Evolutionary conservation across 371 early-diverging fungal genomes (phyloP).

Genomic region (Coemansia sp.): DNA sequence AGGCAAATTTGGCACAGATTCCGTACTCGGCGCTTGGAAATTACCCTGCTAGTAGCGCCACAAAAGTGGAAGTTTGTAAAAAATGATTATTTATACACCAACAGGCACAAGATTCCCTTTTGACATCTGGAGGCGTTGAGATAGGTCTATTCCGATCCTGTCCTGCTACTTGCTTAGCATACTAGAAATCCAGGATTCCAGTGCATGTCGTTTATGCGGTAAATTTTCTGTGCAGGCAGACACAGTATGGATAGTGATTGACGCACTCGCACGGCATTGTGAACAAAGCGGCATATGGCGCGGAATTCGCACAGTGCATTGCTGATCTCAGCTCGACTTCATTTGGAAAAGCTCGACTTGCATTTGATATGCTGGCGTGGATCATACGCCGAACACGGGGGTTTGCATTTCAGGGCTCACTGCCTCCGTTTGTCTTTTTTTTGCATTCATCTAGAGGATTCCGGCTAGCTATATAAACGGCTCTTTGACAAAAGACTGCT

Average conservation of each 20-base stretch:
- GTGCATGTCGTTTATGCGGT: neutral
- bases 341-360: neutral
- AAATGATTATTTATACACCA: neutral
- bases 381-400: conserved; percentile 1
- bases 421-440: neutral
- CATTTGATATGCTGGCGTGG: neutral
- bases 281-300: neutral
- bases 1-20: conserved; percentile 1
- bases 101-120: neutral
- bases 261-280: neutral
- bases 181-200: neutral
- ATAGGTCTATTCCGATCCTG: neutral
- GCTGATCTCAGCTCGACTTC: neutral
- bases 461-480: conserved; percentile 1
- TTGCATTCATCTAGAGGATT: neutral
- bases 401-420: neutral
- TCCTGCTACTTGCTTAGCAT: neutral
- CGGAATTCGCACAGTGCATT: neutral
- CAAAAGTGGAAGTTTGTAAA: neutral
- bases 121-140: neutral
- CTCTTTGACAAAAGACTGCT: neutral
- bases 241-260: neutral
- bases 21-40: neutral
- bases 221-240: neutral
- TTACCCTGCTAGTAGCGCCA: neutral